These are phyloP conservation scores for Proliferodiscus dingleyae DNA, from an alignment of 2,329 filamentous ascomycete genomes.

Conservation along the genomic window DNA sequence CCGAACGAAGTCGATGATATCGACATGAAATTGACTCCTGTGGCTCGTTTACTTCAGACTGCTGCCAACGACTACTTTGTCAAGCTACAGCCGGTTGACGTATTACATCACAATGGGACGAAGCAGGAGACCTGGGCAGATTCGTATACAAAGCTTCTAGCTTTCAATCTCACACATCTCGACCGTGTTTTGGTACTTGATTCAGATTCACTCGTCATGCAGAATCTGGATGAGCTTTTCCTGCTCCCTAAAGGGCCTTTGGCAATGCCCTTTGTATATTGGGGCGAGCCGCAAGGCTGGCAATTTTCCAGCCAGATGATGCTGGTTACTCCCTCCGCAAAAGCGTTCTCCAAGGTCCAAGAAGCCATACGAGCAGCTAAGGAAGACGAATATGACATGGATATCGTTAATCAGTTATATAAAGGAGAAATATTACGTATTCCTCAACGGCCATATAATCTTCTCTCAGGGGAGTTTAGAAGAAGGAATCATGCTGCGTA, in stretches of 20 bases:
- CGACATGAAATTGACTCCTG: conserved; percentile 16
- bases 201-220: conserved; percentile 19
- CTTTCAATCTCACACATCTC: conserved; percentile 28
- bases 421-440: conserved; percentile 46
- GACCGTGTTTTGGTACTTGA: conserved; percentile 24
- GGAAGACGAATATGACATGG: conserved; percentile 23
- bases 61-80: conserved; percentile 23
- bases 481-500: conserved; percentile 45
- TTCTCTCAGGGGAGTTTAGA: conserved; percentile 54
- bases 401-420: conserved; percentile 47
- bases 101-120: conserved; percentile 16
- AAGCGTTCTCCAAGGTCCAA: conserved; percentile 17
- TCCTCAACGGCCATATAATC: conserved; percentile 51
- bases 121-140: conserved; percentile 21
- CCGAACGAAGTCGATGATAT: conserved; percentile 18
- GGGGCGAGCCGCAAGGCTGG: conserved; percentile 21
- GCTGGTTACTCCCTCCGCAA: conserved; percentile 20
- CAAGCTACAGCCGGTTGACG: conserved; percentile 22
- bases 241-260: conserved; percentile 22
- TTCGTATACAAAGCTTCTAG: conserved; percentile 26
- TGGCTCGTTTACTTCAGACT: conserved; percentile 22
- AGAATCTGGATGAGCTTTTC: conserved; percentile 28
- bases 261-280: conserved; percentile 28
- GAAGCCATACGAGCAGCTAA: conserved; percentile 14
- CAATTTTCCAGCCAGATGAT: conserved; percentile 23